These are phyloP conservation scores for Sungouiozyma ichnusensis DNA, from an alignment of 805 yeast species.

Conservation along the genomic window DNA sequence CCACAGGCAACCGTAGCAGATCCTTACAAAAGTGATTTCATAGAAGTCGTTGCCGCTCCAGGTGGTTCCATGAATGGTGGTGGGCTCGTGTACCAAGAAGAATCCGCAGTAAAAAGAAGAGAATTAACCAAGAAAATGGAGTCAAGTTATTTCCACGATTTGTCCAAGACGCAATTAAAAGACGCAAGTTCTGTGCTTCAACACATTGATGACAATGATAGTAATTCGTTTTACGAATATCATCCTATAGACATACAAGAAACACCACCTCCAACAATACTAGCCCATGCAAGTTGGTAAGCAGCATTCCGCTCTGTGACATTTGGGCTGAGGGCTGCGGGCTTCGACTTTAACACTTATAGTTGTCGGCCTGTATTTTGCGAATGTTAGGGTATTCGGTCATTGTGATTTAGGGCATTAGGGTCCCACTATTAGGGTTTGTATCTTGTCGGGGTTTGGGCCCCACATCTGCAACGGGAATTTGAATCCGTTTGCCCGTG, in stretches of 20 bases:
- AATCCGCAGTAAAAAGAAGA: conserved; percentile 8
- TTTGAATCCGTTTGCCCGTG: no score
- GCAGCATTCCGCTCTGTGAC: no score
- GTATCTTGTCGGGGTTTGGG: no score
- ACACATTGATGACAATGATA: conserved; percentile 7
- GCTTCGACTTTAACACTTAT: no score
- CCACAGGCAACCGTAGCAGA: conserved; percentile 38
- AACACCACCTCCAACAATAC: not conserved
- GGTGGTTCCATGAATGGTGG: conserved; percentile 97
- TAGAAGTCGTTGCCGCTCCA: conserved; percentile 98
- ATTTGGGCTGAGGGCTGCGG: no score
- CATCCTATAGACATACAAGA: not conserved
- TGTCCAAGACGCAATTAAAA: conserved; percentile 8
- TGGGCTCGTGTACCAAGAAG: conserved; percentile 60
- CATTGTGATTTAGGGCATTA: no score
- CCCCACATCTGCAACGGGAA: no score
- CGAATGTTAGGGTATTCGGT: no score
- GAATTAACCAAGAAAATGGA: conserved; percentile 11
- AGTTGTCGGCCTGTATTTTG: no score
- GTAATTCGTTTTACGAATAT: not conserved
- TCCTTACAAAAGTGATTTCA: conserved; percentile 61
- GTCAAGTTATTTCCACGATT: conserved; percentile 6
- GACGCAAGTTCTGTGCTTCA: no score
- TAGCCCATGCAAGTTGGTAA: not conserved
- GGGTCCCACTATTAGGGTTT: no score